These are phyloP conservation scores for Celoporthe dispersa DNA, from an alignment of 2,329 filamentous ascomycete genomes.

Conservation along the genomic window DNA sequence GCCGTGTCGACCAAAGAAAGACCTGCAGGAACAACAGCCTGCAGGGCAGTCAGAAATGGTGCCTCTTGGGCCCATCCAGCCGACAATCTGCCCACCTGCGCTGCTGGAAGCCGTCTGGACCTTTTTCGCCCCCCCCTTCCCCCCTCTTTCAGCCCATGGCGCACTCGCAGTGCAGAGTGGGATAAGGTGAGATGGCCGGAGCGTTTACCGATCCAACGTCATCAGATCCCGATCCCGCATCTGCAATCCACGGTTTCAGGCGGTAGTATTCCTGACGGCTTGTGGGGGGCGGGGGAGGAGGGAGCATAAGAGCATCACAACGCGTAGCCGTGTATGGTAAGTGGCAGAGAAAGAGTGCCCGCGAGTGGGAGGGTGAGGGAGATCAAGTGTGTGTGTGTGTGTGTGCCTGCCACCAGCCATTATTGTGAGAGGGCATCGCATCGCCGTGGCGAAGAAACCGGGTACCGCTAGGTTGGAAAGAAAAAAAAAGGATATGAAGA, in stretches of 20 bases:
- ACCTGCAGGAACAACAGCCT: not conserved
- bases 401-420: not conserved
- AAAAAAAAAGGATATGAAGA: not conserved
- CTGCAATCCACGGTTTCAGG: constrained; percentile 10
- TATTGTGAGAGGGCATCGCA: not conserved
- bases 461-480: not conserved
- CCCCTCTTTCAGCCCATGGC: not conserved
- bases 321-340: not conserved
- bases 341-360: not conserved
- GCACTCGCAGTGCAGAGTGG: not conserved
- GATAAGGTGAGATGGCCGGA: not conserved
- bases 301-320: not conserved
- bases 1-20: not conserved
- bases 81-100: not conserved
- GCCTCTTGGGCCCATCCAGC: not conserved
- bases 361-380: too few relatives aligned
- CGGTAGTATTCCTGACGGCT: constrained; percentile 9
- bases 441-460: not conserved
- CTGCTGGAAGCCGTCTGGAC: not conserved
- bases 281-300: not conserved
- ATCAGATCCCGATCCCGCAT: constrained; percentile 1
- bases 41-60: not conserved
- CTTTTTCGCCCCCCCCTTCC: not conserved
- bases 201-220: not conserved
- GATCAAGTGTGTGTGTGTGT: too few relatives aligned